A percentile compares a stretch with the other conserved stretches of the same genome.
phyloP scores from a whole-genome alignment of 352 stramenopile genomes.

The Globisporangium acanthophoron region DNA sequence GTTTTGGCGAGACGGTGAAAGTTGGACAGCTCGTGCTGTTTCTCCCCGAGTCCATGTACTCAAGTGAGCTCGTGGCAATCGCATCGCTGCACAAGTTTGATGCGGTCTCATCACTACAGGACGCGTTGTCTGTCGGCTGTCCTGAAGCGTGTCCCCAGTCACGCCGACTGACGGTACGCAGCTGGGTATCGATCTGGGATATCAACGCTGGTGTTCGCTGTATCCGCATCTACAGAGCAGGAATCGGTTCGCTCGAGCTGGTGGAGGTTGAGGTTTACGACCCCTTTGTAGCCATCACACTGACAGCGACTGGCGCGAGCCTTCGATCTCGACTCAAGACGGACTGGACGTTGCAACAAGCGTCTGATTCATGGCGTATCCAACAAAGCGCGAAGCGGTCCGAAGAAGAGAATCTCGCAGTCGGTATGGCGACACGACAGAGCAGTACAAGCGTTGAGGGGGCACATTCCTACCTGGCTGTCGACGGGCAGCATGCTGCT shows the following conservation, averaged over 20 bases:
- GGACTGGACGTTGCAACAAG: constrained; percentile 33
- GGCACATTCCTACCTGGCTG: constrained; percentile 40
- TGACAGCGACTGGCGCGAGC: constrained; percentile 31
- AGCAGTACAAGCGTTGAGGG: constrained; percentile 40
- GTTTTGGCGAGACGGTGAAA: constrained; percentile 25
- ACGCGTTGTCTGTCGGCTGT: constrained; percentile 30
- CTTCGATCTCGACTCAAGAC: constrained; percentile 42
- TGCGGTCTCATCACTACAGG: constrained; percentile 9
- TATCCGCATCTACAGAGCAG: constrained; percentile 51
- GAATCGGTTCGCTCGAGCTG: constrained; percentile 25
- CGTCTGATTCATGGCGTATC: constrained; percentile 42
- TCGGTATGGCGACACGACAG: constrained; percentile 51
- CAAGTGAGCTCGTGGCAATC: constrained; percentile 25
- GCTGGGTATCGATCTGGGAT: constrained; percentile 40
- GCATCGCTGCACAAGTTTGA: constrained; percentile 26
- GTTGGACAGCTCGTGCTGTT: constrained; percentile 55
- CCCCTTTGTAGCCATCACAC: constrained; percentile 35
- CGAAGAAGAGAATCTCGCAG: constrained; percentile 54
- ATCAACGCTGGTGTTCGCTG: constrained; percentile 35
- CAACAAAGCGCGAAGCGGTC: constrained; percentile 46
- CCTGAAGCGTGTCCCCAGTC: constrained; percentile 32
- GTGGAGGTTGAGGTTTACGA: constrained; percentile 52
- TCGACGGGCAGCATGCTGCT: constrained; percentile 31
- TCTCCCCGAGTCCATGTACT: constrained; percentile 24
- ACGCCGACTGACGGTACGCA: constrained; percentile 22